Evolutionary conservation across 768 basidiomycete species (phyloP).

Genomic region (Trametes cinnabarina): DNA sequence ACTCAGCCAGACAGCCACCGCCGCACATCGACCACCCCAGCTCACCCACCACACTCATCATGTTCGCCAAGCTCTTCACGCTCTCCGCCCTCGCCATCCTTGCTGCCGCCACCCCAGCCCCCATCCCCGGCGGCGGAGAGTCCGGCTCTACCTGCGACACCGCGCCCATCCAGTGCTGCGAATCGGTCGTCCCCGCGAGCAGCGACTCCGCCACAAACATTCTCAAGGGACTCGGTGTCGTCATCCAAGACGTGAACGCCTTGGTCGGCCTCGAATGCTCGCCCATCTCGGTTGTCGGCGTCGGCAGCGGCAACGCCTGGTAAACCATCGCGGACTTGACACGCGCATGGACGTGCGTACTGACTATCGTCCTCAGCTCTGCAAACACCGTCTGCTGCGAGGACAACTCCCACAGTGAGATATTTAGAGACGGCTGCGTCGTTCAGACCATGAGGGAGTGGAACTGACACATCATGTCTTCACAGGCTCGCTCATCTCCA

Average conservation of each 20-base stretch:
- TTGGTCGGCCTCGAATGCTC: background rate
- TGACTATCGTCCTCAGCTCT: background rate
- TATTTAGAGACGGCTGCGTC: background rate
- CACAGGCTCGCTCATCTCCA: background rate
- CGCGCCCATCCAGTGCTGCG: conserved; percentile 10
- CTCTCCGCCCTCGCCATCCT: conserved; percentile 5
- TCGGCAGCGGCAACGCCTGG: background rate
- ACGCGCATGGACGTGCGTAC: background rate
- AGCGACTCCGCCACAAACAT: background rate
- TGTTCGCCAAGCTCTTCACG: conserved; percentile 3
- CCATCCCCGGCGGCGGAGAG: background rate
- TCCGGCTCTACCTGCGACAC: background rate
- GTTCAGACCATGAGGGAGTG: background rate
- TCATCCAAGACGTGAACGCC: conserved; percentile 1
- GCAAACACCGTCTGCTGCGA: conserved; percentile 14
- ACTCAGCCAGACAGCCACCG: background rate
- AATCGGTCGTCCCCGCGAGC: background rate
- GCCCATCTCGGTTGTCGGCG: background rate
- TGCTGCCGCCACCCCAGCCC: conserved; percentile 8
- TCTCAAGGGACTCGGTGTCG: background rate
- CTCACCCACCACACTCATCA: background rate
- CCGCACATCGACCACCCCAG: background rate
- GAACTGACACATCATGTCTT: background rate
- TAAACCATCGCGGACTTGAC: background rate
- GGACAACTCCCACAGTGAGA: conserved; percentile 6